Conservation (phyloP, 2,329 filamentous ascomycete genomes). For the Neonectria punicea region DNA sequence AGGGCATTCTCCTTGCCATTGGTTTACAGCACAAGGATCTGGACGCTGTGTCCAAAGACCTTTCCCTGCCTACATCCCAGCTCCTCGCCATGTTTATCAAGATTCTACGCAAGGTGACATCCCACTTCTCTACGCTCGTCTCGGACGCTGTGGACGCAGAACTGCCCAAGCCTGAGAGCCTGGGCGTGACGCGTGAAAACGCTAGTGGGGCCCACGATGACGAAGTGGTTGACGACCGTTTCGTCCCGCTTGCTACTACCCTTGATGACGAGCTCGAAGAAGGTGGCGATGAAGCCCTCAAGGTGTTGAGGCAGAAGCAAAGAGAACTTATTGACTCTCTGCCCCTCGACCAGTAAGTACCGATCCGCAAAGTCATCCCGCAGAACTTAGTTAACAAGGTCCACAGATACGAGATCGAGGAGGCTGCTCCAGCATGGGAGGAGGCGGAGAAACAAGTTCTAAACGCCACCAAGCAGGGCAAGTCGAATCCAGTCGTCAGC, state of each 20-base stretch:
- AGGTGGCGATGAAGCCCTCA: constrained; percentile 80
- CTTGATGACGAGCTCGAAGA: constrained; percentile 87
- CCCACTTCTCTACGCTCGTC: constrained; percentile 79
- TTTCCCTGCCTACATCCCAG: constrained; percentile 79
- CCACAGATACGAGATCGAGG: constrained; percentile 72
- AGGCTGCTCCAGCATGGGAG: constrained; percentile 69
- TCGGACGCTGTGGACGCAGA: constrained; percentile 77
- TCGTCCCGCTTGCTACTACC: constrained; percentile 74
- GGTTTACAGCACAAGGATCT: constrained; percentile 92
- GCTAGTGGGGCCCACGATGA: constrained; percentile 75
- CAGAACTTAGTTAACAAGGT: constrained; percentile 9
- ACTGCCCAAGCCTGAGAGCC: constrained; percentile 67
- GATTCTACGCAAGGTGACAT: constrained; percentile 86
- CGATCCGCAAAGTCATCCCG: background rate
- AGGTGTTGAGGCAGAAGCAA: constrained; percentile 80
- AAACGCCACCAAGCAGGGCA: constrained; percentile 63
- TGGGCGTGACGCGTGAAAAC: constrained; percentile 68
- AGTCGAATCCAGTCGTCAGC: constrained; percentile 75
- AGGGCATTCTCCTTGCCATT: constrained; percentile 87
- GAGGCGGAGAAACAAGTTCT: constrained; percentile 81
- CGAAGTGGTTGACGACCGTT: constrained; percentile 72
- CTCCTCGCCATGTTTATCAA: constrained; percentile 98
- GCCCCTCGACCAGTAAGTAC: constrained; percentile 75
- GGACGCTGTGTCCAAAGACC: constrained; percentile 81
- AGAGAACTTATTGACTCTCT: constrained; percentile 89